These are phyloP conservation scores for Myxozyma melibiosi DNA, from an alignment of 805 yeast species.

Conservation along the genomic window DNA sequence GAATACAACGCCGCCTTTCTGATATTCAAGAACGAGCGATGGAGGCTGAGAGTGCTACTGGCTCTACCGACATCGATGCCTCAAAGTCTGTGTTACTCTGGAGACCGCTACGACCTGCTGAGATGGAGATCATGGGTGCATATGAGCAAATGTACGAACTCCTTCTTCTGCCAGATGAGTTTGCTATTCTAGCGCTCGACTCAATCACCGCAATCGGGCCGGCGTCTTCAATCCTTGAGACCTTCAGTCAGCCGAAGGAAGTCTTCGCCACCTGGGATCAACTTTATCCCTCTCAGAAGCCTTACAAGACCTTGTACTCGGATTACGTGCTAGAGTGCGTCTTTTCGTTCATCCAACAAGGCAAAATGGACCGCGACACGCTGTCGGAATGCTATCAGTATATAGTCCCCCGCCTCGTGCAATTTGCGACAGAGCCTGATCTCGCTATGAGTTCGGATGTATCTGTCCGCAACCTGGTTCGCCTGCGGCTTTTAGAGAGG, in stretches of 20 bases:
- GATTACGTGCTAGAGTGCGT: constrained; percentile 9
- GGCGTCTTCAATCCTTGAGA: background rate
- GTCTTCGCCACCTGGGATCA: constrained; percentile 9
- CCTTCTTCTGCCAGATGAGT: constrained; percentile 17
- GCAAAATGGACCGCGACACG: background rate
- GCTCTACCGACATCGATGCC: background rate
- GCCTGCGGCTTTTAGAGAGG: constrained; percentile 6
- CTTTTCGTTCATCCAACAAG: background rate
- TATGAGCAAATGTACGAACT: constrained; percentile 9
- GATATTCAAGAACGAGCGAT: background rate
- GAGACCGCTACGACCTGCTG: constrained; percentile 5
- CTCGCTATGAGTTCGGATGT: constrained; percentile 4
- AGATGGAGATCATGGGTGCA: constrained; percentile 8
- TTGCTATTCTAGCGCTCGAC: constrained; percentile 10
- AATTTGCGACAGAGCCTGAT: background rate
- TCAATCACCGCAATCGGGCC: constrained; percentile 14
- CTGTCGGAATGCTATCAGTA: constrained; percentile 6
- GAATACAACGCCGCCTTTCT: background rate
- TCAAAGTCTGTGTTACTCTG: background rate
- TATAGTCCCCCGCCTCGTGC: constrained; percentile 1
- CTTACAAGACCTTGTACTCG: constrained; percentile 18
- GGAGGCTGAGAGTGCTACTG: background rate
- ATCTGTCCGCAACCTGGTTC: constrained; percentile 8
- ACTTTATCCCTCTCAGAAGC: constrained; percentile 12
- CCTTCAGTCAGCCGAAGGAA: constrained; percentile 9